Percentiles rank a stretch among this genome's conserved stretches.
Conservation (phyloP, 257 asterid genomes). For the Penstemon newberryi region DNA sequence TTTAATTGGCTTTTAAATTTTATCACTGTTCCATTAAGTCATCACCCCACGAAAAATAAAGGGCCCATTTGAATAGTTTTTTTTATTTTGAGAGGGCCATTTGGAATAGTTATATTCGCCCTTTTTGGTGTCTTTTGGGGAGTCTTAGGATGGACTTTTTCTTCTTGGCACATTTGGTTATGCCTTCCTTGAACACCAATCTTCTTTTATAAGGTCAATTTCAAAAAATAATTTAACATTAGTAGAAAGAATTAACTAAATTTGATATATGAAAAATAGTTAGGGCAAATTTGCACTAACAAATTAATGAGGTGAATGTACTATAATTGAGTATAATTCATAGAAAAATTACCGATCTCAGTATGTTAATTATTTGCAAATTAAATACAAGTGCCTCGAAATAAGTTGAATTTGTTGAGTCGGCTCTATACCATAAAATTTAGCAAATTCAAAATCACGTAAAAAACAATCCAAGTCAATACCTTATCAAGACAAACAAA, state of each 20-base stretch:
- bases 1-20: slow-evolving; percentile 23
- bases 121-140: slow-evolving; percentile 40
- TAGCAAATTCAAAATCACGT: no score
- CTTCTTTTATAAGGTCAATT: not conserved
- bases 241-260: not conserved
- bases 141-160: slow-evolving; percentile 31
- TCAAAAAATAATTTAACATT: not conserved
- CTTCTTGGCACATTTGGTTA: slow-evolving; percentile 24
- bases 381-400: no score
- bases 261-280: no score
- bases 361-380: no score
- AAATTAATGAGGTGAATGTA: no score
- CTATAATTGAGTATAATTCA: no score
- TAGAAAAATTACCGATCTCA: no score
- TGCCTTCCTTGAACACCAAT: not conserved
- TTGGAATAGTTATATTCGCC: slow-evolving; percentile 30
- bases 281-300: no score
- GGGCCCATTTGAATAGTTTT: slow-evolving; percentile 26
- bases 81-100: not conserved
- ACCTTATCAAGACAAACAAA: no score
- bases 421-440: no score
- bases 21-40: slow-evolving; percentile 38
- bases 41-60: slow-evolving; percentile 20
- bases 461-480: no score
- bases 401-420: no score